Base-by-base conservation (phyloP, 139 green algal genomes). In the Nannochloris sp. region DNA sequence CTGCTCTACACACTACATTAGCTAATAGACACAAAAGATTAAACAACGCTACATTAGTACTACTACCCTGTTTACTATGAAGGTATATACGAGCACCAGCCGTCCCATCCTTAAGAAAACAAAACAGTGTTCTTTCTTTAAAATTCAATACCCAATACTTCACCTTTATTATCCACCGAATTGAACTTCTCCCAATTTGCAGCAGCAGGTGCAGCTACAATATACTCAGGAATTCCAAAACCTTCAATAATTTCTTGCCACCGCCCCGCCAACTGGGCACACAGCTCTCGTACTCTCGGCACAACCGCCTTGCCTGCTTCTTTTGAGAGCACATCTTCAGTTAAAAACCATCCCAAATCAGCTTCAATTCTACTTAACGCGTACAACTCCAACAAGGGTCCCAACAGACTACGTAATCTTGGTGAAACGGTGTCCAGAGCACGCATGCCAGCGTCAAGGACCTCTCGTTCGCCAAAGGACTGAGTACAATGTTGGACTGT, bases 121-220 rank as follows among this genome's bases (percentile, higher is more conserved):
- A n/a, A n/a, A n/a, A n/a, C n/a, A n/a, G n/a, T n/a, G n/a, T n/a
- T n/a, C n/a, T n/a, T n/a, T n/a, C n/a, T 27, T 65, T 37, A 77
- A 66, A 67, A 75, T n/a, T 8, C 8, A 24, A 73, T n/a, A 4
- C 62, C 72, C 15, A 76, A 33, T 38, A 85, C 66, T 72, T 85
- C 78, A 15, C 78, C 78, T 32, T 61, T 69, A 67, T 82, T 83
- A 77, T 85, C 78, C 4, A 68, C 61, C 24, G 54, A 55, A 74
- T 96, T 96, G 76, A 92, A 96, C 6, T 48, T 19, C 19, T 81
- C 81, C 89, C 89, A 96, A 61, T 96, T 77, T 0, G 70, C 82
- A 10, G 89, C 89, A 60, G 94, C 93, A 47, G 90, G 90, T 0
- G 89, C 88, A 6, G 82, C 78, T 36, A 96, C 56, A 60, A 96